These are phyloP conservation scores for Penicillium paneum DNA, from an alignment of 2,329 filamentous ascomycete species.

Conservation along the genomic window DNA sequence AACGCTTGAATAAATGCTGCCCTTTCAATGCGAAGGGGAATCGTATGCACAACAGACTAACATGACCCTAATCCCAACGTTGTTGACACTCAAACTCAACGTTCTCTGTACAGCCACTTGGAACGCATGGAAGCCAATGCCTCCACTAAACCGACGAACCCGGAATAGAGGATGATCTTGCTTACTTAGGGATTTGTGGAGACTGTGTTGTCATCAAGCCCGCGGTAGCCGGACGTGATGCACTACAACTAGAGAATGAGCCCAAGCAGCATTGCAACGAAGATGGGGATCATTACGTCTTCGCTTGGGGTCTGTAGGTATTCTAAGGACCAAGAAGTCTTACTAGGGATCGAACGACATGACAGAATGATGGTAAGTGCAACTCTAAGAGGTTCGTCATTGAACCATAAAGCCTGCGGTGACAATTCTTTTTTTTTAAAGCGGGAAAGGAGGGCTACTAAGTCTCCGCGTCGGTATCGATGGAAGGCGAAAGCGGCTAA, in stretches of 20 bases:
- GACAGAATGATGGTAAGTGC: slow-evolving; percentile 38
- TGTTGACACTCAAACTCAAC: slow-evolving; percentile 21
- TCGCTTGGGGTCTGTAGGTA: slow-evolving; percentile 17
- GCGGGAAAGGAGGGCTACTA: slow-evolving; percentile 32
- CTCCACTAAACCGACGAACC: slow-evolving; percentile 29
- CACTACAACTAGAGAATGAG: slow-evolving; percentile 22
- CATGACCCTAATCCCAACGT: slow-evolving; percentile 31
- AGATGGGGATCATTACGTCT: slow-evolving; percentile 30
- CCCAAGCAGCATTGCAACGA: slow-evolving; percentile 22
- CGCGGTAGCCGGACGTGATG: slow-evolving; percentile 29
- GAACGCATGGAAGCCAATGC: slow-evolving; percentile 33
- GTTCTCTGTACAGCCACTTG: slow-evolving; percentile 33
- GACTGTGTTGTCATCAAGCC: slow-evolving; percentile 35
- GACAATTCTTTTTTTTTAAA: slow-evolving; percentile 29
- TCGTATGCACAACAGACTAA: no score
- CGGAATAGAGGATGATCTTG: slow-evolving; percentile 29
- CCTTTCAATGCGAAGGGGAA: no score
- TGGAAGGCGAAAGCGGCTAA: not conserved
- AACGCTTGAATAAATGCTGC: no score
- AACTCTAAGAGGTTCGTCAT: slow-evolving; percentile 25
- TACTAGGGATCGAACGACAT: slow-evolving; percentile 27
- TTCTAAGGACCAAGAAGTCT: not conserved
- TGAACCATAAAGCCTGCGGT: slow-evolving; percentile 24
- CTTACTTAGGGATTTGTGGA: slow-evolving; percentile 22
- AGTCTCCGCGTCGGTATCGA: not conserved